Base-by-base conservation (phyloP, 352 stramenopile genomes). In the Globisporangium sylvaticum region DNA sequence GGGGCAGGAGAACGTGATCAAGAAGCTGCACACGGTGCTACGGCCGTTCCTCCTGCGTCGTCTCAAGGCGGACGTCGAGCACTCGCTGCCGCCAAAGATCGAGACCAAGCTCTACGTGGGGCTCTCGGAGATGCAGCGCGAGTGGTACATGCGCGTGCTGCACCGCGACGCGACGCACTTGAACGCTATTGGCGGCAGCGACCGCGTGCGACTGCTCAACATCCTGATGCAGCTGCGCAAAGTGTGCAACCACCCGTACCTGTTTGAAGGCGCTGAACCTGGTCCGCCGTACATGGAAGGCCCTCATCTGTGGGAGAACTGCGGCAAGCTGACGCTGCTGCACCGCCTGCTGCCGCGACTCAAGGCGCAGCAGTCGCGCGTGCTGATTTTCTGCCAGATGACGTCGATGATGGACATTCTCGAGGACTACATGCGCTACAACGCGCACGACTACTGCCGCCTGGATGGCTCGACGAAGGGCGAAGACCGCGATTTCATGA, bases 331-430 rank as follows among this genome's bases (percentile, higher is more conserved):
- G 83, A 94, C 96, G 39, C 78, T 99, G 34, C 79, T 99, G 44
- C 96, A 99, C 79, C 94, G 91, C 53, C 78, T 98, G n/a, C 77
- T 98, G 58, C 79, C 83, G 1, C 88, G 89, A 60, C 78, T 98
- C 7, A 93, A 91, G 69, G 79, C 77, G 0, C 89, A 98, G 69
- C 84, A 92, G 32, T 97, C 87, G 52, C 88, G 94, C 22, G 94
- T 99, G 27, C 80, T 99, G 20, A 99, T 99, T 74, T 99, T 99
- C 75, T 99, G 95, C 67, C 98, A 99, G 77, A 99, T 99, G 98
- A 99, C 97, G 52, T 96, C 96, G 37, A 97, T 99, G 80, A 97
- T 99, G 84, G 97, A 99, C 59, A 99, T 99, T 72, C 67, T 99
- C 24, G 98, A 99, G 74, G 98, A 99, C 78, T 99, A 99, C 73